These are phyloP conservation scores for Kingdonia uniflora DNA, from an alignment of 164 flowering plant genomes.

Conservation along the genomic window DNA sequence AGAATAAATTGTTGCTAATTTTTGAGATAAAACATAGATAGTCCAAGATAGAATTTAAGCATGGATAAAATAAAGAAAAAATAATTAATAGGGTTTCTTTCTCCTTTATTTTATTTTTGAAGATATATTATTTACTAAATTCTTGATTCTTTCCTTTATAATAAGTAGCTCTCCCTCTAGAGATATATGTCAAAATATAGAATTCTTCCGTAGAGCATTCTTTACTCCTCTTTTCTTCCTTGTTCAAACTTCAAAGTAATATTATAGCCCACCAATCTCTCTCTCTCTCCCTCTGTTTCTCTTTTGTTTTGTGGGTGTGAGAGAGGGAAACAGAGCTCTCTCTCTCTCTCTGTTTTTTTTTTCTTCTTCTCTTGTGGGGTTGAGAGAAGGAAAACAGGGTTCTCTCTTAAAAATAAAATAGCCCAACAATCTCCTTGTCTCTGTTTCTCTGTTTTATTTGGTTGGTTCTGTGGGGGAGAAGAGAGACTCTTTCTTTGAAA, in stretches of 20 bases:
- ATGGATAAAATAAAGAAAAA: too few species aligned
- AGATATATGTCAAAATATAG: conserved; percentile 9
- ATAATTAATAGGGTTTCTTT: too few species aligned
- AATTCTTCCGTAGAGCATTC: conserved; percentile 8
- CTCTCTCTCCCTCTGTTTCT: not conserved
- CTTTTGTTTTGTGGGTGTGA: not conserved
- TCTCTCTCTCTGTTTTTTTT: conserved; percentile 1
- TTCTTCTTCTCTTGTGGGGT: not conserved
- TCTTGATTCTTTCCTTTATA: not conserved
- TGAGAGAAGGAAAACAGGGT: not conserved
- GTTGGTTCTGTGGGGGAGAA: conserved; percentile 1
- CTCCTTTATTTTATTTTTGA: not conserved
- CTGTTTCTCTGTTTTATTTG: conserved; percentile 10
- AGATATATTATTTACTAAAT: conserved; percentile 2
- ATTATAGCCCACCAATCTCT: conserved; percentile 4
- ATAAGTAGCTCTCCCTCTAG: conserved; percentile 13
- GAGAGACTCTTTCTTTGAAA: not conserved
- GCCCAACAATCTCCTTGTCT: conserved; percentile 11
- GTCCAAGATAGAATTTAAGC: too few species aligned
- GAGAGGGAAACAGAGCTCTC: conserved; percentile 6
- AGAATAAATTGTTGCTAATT: too few species aligned
- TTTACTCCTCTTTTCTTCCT: conserved; percentile 14
- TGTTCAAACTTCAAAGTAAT: conserved; percentile 7
- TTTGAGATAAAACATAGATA: too few species aligned
- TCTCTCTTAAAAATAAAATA: too few species aligned